Evolutionary conservation across 768 basidiomycete species (phyloP), one percentile per base, ranked within the genome.

Genomic region (Amylocystis lapponica): DNA sequence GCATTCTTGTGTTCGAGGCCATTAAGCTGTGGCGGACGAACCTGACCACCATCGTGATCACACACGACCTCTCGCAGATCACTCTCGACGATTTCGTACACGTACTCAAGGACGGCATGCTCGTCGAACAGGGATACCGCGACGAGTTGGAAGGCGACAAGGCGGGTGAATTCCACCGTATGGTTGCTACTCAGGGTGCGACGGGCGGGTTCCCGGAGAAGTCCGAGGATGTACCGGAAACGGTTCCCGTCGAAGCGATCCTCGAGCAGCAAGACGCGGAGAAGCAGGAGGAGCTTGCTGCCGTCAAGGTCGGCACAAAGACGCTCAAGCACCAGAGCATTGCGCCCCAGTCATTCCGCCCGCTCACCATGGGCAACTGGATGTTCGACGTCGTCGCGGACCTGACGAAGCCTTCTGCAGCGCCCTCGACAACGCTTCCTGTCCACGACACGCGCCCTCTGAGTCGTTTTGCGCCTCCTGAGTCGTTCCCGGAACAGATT

Each of bases 31-130:
- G 86, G 85, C 72, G 89, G 6, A 57, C 59, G 13, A 84, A 86
- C 66, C 81, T 79, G 54, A 97, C 90, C 4, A 96, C 90, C 5
- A 82, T 94, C 58, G 83, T 94, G 49, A 96, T 97, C 60, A 97
- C 95, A 0, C 95, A 98, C 63, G 96, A 98, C 53, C 78, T 98
- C 14, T 82, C 83, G 1, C 88, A 93, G 51, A 86, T 99, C 50
- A 64, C 65, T 17, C 40, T 66, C 0, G 61, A 69, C 12, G 94
- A 97, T 62, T 97, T 96, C 51, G 89, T 96, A 11, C 96, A 98
- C 59, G 87, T 97, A 3, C 81, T 98, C 69, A 79, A 81, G 51
- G 72, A 79, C 16, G 95, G 94, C 0, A 53, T 59, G 0, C 78
- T 96, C 23, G 83, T 83, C 36, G 90, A 98, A 59, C 86, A 91